These are phyloP conservation scores for Peronospora destructor DNA, from an alignment of 352 stramenopile genomes.

Conservation along the genomic window DNA sequence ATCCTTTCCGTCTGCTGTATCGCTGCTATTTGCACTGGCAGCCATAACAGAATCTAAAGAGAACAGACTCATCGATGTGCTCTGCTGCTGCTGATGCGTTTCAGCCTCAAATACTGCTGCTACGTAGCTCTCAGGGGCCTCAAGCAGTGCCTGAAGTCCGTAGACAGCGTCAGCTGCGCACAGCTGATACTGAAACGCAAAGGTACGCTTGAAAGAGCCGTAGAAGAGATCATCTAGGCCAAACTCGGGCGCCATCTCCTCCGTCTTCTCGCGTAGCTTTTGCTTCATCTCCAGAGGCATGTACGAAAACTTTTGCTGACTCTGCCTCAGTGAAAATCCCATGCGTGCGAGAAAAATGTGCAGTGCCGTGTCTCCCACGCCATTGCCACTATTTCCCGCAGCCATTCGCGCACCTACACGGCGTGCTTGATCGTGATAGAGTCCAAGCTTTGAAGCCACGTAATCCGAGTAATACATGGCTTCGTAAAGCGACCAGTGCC, in stretches of 20 bases:
- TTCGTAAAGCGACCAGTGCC: constrained; percentile 92
- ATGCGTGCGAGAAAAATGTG: constrained; percentile 96
- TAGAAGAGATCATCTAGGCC: constrained; percentile 94
- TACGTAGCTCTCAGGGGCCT: constrained; percentile 77
- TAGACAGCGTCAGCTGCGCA: constrained; percentile 93
- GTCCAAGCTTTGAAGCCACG: constrained; percentile 85
- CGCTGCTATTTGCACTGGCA: constrained; percentile 3
- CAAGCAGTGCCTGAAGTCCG: constrained; percentile 90
- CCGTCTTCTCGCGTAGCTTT: constrained; percentile 88
- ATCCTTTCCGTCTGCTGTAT: constrained; percentile 9
- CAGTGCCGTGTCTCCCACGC: constrained; percentile 61
- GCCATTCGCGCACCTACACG: constrained; percentile 60
- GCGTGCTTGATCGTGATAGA: constrained; percentile 58
- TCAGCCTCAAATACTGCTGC: constrained; percentile 55
- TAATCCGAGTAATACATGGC: constrained; percentile 95
- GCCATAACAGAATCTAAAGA: constrained; percentile 23
- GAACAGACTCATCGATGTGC: constrained; percentile 37
- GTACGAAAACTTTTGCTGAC: constrained; percentile 93
- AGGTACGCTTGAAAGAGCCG: constrained; percentile 91
- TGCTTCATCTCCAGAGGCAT: constrained; percentile 91
- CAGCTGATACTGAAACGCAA: constrained; percentile 92
- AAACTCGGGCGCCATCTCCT: constrained; percentile 91
- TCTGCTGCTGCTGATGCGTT: constrained; percentile 48
- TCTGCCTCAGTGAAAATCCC: constrained; percentile 93
- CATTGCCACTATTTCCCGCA: constrained; percentile 18